Conservation (phyloP, 2,329 filamentous ascomycete genomes). For the Fusarium poae region DNA sequence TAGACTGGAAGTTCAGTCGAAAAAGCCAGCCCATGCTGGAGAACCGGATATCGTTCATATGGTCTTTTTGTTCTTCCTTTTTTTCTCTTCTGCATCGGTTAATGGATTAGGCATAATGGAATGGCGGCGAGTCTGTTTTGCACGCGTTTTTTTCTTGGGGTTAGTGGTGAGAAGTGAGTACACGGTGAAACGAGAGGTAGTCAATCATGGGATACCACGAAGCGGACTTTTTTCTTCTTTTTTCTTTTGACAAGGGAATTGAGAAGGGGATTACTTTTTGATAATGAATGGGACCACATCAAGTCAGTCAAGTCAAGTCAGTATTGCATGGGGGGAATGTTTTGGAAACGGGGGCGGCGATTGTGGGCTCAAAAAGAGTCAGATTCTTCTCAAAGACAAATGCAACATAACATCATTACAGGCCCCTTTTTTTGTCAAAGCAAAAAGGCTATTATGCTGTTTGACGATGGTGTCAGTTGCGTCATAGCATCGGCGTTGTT, state of each 20-base stretch:
- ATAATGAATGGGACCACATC: constrained; percentile 3
- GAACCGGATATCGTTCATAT: constrained; percentile 36
- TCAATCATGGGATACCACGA: not conserved
- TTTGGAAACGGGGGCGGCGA: constrained; percentile 21
- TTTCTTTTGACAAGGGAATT: constrained; percentile 17
- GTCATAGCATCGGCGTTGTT: constrained; percentile 49
- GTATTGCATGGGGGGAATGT: constrained; percentile 25
- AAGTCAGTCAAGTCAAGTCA: too few relatives aligned
- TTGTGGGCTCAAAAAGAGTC: constrained; percentile 37
- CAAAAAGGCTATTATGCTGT: constrained; percentile 15
- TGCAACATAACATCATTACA: not conserved
- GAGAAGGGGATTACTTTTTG: not conserved
- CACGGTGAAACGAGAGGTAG: not conserved
- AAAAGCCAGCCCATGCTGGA: not conserved
- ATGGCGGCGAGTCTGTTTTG: constrained; percentile 38
- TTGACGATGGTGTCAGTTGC: constrained; percentile 20
- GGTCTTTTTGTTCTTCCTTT: constrained; percentile 9
- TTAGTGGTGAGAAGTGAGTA: constrained; percentile 3
- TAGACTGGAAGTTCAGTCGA: not conserved
- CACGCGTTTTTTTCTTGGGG: constrained; percentile 24
- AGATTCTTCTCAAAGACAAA: constrained; percentile 31
- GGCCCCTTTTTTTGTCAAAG: constrained; percentile 24
- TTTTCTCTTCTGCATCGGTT: constrained; percentile 31
- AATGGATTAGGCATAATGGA: constrained; percentile 26
- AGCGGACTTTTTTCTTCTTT: constrained; percentile 25